Conservation (phyloP, 306 rosid species). For the Benincasa hispida region DNA sequence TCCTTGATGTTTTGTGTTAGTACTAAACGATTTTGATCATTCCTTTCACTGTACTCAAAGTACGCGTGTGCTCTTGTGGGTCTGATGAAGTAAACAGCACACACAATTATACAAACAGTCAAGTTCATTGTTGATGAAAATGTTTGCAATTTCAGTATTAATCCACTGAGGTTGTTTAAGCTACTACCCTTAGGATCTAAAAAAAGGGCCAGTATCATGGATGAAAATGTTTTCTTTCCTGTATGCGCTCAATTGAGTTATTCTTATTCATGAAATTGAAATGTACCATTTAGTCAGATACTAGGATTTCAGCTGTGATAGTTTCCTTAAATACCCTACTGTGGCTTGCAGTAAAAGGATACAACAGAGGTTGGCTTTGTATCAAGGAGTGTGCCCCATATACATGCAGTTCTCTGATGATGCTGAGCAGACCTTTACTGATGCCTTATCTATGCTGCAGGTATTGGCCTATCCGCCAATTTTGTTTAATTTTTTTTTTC, state of each 20-base stretch:
- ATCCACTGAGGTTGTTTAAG: background rate
- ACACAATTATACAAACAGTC: background rate
- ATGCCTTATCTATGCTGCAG: conserved; percentile 55
- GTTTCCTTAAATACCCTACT: background rate
- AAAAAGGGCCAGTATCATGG: background rate
- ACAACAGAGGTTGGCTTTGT: conserved; percentile 71
- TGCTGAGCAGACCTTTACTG: conserved; percentile 55
- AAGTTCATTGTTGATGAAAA: background rate
- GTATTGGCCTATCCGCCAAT: conserved; percentile 22
- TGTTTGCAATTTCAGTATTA: background rate
- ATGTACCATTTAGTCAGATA: background rate
- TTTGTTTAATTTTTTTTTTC: background rate
- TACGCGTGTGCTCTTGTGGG: background rate
- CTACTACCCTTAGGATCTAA: background rate
- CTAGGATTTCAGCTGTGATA: background rate
- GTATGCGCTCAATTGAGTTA: background rate
- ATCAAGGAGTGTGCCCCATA: conserved; percentile 90
- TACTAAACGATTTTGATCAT: background rate
- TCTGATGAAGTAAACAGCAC: background rate
- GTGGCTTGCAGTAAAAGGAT: conserved; percentile 57
- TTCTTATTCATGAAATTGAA: background rate
- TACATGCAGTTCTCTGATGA: conserved; percentile 77
- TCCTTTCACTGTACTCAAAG: background rate
- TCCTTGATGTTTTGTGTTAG: background rate
- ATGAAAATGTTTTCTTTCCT: background rate